Conservation (phyloP, 2,329 filamentous ascomycete species). For the Elsinoe fawcettii region DNA sequence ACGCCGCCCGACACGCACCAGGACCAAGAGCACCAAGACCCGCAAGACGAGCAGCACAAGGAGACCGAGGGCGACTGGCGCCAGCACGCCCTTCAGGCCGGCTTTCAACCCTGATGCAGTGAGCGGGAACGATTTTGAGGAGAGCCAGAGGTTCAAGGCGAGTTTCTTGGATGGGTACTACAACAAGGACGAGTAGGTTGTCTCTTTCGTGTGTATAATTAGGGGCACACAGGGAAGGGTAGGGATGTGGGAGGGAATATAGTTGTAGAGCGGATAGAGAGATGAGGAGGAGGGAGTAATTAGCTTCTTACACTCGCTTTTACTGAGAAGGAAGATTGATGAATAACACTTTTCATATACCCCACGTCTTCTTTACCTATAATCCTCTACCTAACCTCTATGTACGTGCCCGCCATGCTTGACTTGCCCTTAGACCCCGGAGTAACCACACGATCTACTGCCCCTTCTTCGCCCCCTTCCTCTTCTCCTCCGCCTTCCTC, state of each 20-base stretch:
- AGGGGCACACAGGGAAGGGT: not conserved
- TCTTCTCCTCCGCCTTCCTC: constrained; percentile 24
- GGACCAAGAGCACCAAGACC: not conserved
- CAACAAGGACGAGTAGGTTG: not conserved
- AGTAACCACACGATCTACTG: not conserved
- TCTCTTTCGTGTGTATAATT: too few relatives aligned
- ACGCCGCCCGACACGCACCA: not conserved
- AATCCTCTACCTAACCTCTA: too few relatives aligned
- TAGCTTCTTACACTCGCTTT: not conserved
- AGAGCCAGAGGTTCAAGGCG: constrained; percentile 7
- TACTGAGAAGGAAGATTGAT: not conserved
- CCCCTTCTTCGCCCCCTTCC: constrained; percentile 10
- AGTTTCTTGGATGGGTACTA: constrained; percentile 13
- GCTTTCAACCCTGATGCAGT: constrained; percentile 6
- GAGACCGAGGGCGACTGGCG: not conserved
- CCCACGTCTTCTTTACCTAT: too few relatives aligned
- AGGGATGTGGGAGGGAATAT: not conserved
- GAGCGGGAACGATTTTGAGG: constrained; percentile 1
- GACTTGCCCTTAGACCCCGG: too few relatives aligned
- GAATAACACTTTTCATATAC: not conserved
- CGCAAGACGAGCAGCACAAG: too few relatives aligned
- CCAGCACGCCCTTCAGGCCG: not conserved
- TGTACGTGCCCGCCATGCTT: too few relatives aligned
- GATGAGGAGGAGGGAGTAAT: not conserved
- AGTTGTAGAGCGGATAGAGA: not conserved